Evolutionary conservation across 257 asterid species (phyloP), one percentile per base, ranked within the genome.

Genomic region (Plantago elongata): DNA sequence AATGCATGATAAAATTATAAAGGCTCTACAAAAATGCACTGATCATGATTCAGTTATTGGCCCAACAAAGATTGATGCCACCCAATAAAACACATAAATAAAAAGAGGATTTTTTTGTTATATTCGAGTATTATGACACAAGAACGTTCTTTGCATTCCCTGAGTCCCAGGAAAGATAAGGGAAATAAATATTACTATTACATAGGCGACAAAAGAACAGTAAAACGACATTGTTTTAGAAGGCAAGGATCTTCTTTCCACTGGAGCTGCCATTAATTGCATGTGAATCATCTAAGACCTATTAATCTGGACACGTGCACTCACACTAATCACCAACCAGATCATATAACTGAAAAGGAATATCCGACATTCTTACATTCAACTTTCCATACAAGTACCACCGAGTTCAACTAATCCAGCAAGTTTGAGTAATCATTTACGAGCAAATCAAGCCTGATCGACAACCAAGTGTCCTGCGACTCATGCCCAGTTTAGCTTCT

Each of bases 171-270:
- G 38, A 45, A 60, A 14, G 57, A 61, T 37, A 11, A 48, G 55
- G 49, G 30, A 22, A 16, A 50, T 48, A 62, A 18, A 59, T 29
- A 11, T 15, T 34, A 2, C 17, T 10, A 48, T 51, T 8, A 11
- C 13, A 45, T 18, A 60, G 52, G n/a, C 18, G 14, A 64, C 45
- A 74, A 57, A 67, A 45, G 27, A 61, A 69, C 57, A 52, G 61
- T 49, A 61, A 7, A 0, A 18, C 34, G 42, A 42, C 14, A 58
- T 55, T 27, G 40, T 27, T 56, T 9, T 40, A 38, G 27, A 22
- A 22, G 27, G 27, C 27, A 22, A 22, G 27, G 27, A 22, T 1
- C 27, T 1, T 22, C 27, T 22, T 22, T 30, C 29, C 49, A 14
- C 11, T 22, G 11, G 10, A n/a, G 9, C 57, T 22, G 51, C 44